Conservation (phyloP, 495 filamentous ascomycete genomes). For the Daldinia concentrica region DNA sequence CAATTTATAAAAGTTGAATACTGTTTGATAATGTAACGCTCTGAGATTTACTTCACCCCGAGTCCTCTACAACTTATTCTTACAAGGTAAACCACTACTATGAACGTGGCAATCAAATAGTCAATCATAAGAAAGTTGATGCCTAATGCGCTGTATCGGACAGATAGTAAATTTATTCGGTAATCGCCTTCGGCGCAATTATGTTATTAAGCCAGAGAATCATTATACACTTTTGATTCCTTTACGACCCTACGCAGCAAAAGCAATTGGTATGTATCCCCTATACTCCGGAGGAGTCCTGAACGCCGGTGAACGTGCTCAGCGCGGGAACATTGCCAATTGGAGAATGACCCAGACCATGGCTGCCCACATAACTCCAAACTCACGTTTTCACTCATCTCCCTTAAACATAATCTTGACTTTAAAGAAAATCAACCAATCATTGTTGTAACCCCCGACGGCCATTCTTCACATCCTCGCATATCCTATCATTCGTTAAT, state of each 20-base stretch:
- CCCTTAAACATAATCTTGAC: background rate
- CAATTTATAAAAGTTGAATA: background rate
- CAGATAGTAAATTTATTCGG: background rate
- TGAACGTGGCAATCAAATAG: background rate
- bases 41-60: background rate
- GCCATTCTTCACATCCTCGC: background rate
- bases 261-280: slow-evolving; percentile 3
- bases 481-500: background rate
- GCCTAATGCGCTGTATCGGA: background rate
- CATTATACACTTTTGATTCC: background rate
- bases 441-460: background rate
- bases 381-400: background rate
- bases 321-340: background rate
- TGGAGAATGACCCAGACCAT: background rate
- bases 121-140: background rate
- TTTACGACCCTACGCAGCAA: background rate
- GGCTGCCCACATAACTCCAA: background rate
- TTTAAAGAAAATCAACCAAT: background rate
- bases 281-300: background rate
- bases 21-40: background rate
- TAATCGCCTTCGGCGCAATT: background rate
- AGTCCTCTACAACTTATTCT: background rate
- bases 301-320: background rate
- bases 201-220: background rate
- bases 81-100: background rate